Evolutionary conservation across 768 basidiomycete genomes (phyloP).

Genomic region (Termitomyces sp.): DNA sequence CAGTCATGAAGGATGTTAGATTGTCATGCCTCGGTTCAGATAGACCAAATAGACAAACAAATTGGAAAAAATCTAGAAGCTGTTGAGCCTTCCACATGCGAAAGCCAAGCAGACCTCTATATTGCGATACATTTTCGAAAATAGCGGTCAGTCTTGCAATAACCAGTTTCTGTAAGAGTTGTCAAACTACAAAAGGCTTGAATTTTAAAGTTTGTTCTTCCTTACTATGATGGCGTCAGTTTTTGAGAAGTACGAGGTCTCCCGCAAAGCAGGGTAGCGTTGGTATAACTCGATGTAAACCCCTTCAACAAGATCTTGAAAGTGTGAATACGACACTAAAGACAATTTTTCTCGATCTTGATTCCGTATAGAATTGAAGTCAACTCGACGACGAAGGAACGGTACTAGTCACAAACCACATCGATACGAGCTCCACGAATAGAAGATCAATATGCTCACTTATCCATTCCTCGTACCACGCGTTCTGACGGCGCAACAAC

Average conservation of each 20-base stretch:
- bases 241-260: not conserved
- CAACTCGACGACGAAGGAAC: not conserved
- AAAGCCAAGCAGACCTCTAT: not conserved
- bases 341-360: not conserved
- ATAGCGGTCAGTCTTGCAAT: not conserved
- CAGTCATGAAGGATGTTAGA: not conserved
- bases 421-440: not conserved
- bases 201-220: no score
- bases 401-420: not conserved
- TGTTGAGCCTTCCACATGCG: not conserved
- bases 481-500: not conserved
- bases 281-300: not conserved
- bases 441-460: not conserved
- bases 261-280: not conserved
- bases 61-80: conserved; percentile 10
- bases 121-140: not conserved
- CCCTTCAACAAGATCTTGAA: not conserved
- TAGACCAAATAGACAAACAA: not conserved
- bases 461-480: not conserved
- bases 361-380: not conserved
- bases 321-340: not conserved
- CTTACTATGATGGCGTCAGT: not conserved
- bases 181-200: not conserved
- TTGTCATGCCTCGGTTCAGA: not conserved
- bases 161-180: not conserved